phyloP scores from a whole-genome alignment of 208 protist species.

The Leptomonas pyrrhocoris region DNA sequence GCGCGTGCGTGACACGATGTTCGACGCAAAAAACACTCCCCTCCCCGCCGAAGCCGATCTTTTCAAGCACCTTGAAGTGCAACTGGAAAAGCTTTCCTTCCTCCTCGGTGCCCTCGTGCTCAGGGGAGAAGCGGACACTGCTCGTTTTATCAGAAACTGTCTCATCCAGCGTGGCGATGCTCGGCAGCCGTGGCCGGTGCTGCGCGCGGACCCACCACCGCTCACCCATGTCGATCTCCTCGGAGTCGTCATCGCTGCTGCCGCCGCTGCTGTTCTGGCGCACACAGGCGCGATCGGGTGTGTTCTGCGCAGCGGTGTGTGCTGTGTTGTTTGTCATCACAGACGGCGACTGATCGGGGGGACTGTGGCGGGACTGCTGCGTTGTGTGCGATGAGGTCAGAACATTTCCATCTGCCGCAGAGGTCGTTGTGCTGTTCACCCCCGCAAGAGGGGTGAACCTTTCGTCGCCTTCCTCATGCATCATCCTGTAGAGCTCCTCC shows the following conservation, averaged over 20 bases:
- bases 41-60: slow-evolving; percentile 76
- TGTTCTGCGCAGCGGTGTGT: neutral
- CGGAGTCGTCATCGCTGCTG: slow-evolving; percentile 24
- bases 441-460: neutral
- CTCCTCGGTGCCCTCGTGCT: slow-evolving; percentile 12
- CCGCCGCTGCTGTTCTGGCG: neutral
- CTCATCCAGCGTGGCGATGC: slow-evolving; percentile 24
- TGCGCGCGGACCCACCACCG: slow-evolving; percentile 38
- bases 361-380: neutral
- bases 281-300: too few relatives aligned
- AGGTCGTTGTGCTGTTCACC: neutral
- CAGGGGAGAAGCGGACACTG: slow-evolving; percentile 22
- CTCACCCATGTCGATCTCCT: slow-evolving; percentile 36
- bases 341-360: neutral
- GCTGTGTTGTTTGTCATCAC: neutral
- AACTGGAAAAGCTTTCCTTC: slow-evolving; percentile 70
- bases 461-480: slow-evolving; percentile 17
- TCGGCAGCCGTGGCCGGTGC: slow-evolving; percentile 9
- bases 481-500: slow-evolving; percentile 29
- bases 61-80: slow-evolving; percentile 74
- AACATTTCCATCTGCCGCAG: neutral
- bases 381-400: neutral
- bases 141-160: slow-evolving; percentile 15
- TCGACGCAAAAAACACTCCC: slow-evolving; percentile 84
- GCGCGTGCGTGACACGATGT: slow-evolving; percentile 65